A percentile compares a stretch with the other conserved stretches of the same genome.
Evolutionary conservation across 257 asterid genomes (phyloP).

Genomic region (Paraleonurus japonicus): DNA sequence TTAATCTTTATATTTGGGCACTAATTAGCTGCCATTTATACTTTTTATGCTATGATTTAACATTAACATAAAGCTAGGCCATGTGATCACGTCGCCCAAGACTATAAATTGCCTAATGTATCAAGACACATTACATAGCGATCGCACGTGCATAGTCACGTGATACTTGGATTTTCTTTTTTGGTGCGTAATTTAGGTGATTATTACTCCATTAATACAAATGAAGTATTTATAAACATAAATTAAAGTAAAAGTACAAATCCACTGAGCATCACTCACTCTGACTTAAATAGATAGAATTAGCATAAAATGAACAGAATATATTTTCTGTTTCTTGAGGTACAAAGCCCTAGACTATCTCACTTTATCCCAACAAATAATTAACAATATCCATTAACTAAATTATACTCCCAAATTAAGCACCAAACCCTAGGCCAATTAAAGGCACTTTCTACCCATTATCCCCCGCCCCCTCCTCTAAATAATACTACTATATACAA

Average conservation of each 20-base stretch:
- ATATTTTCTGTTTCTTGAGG: constrained; percentile 9
- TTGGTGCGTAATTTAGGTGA: not conserved
- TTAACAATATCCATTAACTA: constrained; percentile 26
- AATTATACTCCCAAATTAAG: constrained; percentile 16
- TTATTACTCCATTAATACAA: not conserved
- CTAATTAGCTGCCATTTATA: constrained; percentile 31
- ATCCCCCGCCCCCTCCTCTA: not conserved
- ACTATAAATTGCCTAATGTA: not conserved
- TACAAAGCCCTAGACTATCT: constrained; percentile 30
- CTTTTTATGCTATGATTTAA: constrained; percentile 42
- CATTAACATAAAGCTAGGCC: constrained; percentile 36
- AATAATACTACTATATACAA: too few relatives aligned
- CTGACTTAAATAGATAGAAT: not conserved
- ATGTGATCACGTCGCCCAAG: constrained; percentile 45
- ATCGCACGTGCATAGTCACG: constrained; percentile 30
- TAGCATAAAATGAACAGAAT: not conserved
- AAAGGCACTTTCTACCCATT: constrained; percentile 5
- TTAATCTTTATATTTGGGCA: constrained; percentile 1
- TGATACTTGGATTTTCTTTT: not conserved
- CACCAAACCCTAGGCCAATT: constrained; percentile 25
- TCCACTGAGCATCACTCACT: not conserved
- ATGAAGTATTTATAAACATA: not conserved
- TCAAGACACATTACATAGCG: constrained; percentile 6
- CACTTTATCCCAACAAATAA: constrained; percentile 18
- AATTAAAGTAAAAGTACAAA: not conserved